Evolutionary conservation across 805 yeast species (phyloP).

Genomic region (Zygosaccharomyces pseudorouxii): DNA sequence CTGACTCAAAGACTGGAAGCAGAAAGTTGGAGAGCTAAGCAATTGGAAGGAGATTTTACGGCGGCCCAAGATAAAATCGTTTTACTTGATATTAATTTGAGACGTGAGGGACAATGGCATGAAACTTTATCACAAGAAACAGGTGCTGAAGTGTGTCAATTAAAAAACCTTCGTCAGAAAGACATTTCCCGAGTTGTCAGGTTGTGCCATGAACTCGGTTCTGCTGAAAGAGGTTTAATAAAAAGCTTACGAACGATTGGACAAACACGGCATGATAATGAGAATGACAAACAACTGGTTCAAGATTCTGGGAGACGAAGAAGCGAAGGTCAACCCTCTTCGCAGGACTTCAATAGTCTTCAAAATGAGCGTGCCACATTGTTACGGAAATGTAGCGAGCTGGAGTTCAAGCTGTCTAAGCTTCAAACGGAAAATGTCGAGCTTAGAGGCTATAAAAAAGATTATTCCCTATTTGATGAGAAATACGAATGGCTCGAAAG

Average conservation of each 20-base stretch:
- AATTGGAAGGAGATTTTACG: background rate
- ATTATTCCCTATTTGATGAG: background rate
- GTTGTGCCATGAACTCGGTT: background rate
- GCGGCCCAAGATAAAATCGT: background rate
- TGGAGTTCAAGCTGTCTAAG: background rate
- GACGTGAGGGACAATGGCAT: background rate
- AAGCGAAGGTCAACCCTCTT: background rate
- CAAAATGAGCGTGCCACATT: background rate
- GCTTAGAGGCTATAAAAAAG: background rate
- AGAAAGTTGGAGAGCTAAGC: too few species aligned
- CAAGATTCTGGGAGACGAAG: background rate
- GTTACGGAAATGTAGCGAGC: background rate
- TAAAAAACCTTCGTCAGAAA: background rate
- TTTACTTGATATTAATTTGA: background rate
- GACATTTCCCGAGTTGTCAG: background rate
- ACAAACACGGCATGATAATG: background rate
- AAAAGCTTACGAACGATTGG: background rate
- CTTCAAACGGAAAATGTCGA: background rate
- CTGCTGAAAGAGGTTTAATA: background rate
- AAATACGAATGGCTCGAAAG: constrained; percentile 4
- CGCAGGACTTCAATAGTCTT: background rate
- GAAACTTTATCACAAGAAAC: background rate
- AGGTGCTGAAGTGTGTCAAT: background rate
- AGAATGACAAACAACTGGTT: background rate
- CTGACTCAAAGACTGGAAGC: background rate